Conservation (phyloP, 805 yeast species). For the Candida chauliodis region DNA sequence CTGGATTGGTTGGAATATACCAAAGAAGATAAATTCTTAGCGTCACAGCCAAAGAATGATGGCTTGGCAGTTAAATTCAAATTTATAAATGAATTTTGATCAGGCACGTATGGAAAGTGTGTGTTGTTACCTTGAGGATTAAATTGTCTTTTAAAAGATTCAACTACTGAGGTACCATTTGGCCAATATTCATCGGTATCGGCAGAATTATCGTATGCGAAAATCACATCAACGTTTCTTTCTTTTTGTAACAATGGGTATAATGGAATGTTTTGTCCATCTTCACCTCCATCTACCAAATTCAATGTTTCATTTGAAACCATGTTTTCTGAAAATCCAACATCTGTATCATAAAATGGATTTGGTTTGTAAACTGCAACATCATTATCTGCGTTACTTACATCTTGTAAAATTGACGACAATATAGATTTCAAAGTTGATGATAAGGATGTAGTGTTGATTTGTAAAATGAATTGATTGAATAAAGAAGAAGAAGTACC, state of each 20-base stretch:
- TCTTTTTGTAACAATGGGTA: conserved; percentile 37
- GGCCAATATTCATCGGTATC: conserved; percentile 40
- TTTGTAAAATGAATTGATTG: conserved; percentile 29
- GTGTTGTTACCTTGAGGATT: conserved; percentile 50
- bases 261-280: conserved; percentile 38
- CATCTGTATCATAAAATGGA: conserved; percentile 31
- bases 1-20: conserved; percentile 16
- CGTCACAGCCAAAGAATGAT: conserved; percentile 79
- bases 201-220: conserved; percentile 42
- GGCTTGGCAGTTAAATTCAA: conserved; percentile 64
- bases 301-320: conserved; percentile 26
- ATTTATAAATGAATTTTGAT: conserved; percentile 55
- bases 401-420: conserved; percentile 18
- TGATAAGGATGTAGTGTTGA: conserved; percentile 16
- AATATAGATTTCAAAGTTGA: conserved; percentile 22
- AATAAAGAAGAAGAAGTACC: conserved; percentile 38
- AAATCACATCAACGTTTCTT: conserved; percentile 37
- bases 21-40: conserved; percentile 56
- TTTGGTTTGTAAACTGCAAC: conserved; percentile 40
- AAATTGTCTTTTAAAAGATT: conserved; percentile 34
- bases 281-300: conserved; percentile 44
- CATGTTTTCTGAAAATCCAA: conserved; percentile 15
- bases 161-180: conserved; percentile 37
- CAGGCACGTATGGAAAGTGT: conserved; percentile 80
- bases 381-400: conserved; percentile 27